Evolutionary conservation across 768 basidiomycete species (phyloP).

Genomic region (Amanita muscaria): DNA sequence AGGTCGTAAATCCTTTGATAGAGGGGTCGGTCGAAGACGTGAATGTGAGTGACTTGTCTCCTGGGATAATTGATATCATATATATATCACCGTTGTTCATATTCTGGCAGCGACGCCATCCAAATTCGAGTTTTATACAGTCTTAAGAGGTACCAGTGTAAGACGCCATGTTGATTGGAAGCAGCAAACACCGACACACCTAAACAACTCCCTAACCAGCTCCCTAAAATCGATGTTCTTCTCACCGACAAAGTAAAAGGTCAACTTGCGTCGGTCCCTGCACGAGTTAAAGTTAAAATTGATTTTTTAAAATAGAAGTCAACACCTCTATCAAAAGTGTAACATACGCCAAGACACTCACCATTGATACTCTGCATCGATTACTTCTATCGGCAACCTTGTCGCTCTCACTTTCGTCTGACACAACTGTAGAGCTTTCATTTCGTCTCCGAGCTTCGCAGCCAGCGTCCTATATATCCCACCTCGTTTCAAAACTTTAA

Average conservation of each 20-base stretch:
- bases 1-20: too few species aligned
- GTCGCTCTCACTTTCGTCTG: conserved; percentile 88
- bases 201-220: conserved; percentile 89
- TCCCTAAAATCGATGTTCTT: conserved; percentile 95
- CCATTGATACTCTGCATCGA: conserved; percentile 99
- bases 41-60: too few species aligned
- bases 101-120: conserved; percentile 80
- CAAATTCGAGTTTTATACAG: conserved; percentile 93
- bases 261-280: conserved; percentile 96
- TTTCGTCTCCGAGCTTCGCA: conserved; percentile 83
- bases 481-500: conserved; percentile 1
- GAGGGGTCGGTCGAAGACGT: too few species aligned
- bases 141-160: conserved; percentile 29
- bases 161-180: conserved; percentile 18
- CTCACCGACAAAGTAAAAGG: conserved; percentile 96
- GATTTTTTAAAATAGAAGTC: too few species aligned
- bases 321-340: neutral
- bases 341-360: conserved; percentile 29
- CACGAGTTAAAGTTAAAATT: too few species aligned
- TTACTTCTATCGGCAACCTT: conserved; percentile 96
- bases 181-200: conserved; percentile 40
- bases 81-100: conserved; percentile 32
- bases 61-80: too few species aligned
- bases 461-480: conserved; percentile 48
- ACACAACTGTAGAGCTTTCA: conserved; percentile 85